Percentiles rank a stretch among this genome's conserved stretches.
phyloP scores from a whole-genome alignment of 257 asterid genomes.

The Marsdenia floribunda region DNA sequence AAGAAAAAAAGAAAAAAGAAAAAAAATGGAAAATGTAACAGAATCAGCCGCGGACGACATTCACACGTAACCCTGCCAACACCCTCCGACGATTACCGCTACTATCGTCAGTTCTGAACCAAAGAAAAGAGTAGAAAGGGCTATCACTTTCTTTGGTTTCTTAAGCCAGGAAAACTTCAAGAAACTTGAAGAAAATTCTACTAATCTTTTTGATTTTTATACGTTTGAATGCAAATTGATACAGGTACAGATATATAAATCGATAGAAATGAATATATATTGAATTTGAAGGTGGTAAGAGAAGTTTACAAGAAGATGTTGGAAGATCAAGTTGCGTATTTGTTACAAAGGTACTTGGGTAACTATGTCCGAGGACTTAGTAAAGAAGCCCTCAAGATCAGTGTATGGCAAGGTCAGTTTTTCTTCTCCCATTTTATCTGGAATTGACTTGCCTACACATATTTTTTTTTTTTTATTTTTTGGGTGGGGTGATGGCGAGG shows the following conservation, averaged over 20 bases:
- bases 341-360: slow-evolving; percentile 87
- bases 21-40: neutral
- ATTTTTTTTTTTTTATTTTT: too few relatives aligned
- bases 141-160: neutral
- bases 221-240: neutral
- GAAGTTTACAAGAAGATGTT: slow-evolving; percentile 46
- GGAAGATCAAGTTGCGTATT: slow-evolving; percentile 97
- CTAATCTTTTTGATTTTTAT: neutral
- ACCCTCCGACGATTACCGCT: too few relatives aligned
- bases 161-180: neutral
- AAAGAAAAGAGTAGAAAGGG: neutral
- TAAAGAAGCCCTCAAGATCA: slow-evolving; percentile 96
- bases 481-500: neutral
- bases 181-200: neutral
- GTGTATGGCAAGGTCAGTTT: slow-evolving; percentile 89
- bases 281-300: neutral
- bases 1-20: neutral
- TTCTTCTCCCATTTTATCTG: neutral
- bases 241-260: neutral
- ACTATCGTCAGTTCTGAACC: too few relatives aligned
- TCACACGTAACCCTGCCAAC: neutral
- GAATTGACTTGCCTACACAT: neutral
- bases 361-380: slow-evolving; percentile 91
- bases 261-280: neutral
- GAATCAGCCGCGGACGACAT: neutral